Evolutionary conservation across 192 early-diverging fungal genomes (phyloP), one percentile per base, ranked within the genome.

Genomic region (Coemansia sp.): DNA sequence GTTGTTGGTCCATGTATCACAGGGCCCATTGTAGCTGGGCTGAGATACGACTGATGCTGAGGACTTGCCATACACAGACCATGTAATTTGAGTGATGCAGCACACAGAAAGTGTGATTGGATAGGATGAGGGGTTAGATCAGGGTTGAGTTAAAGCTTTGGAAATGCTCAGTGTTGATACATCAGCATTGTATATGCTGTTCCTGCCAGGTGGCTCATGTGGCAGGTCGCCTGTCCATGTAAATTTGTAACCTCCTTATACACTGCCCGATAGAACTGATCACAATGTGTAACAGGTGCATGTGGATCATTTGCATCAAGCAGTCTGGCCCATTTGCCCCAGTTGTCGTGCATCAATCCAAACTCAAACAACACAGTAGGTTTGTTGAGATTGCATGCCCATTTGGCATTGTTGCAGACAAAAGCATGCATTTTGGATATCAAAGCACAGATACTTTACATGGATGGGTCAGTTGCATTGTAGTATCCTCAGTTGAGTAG

Each of bases 181-280:
- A 53, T 89, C 88, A 0, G 68, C 68, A 62, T 89, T 78, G 39
- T 87, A 89, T 10, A 89, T 76, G 73, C 81, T 75, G 69, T 88
- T 86, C 88, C 88, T 88, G 22, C 88, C 86, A 17, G 75, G 75
- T 35, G 70, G 70, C 65, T 86, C 85, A 60, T 86, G 85, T 2
- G 83, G 84, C 38, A 85, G 85, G 49, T 86, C 84, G 55, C 87
- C 85, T 23, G 75, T 72, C 83, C 84, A 88, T 43, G 41, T 61
- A 21, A 72, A 11, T 4, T 1, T n/a, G 61, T 58, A 12, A 66
- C 50, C 54, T 47, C 9, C n/a, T 70, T 60, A 24, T 68, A 56
- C 5, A 90, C 67, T 5, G 73, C 72, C 8, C 51, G 55, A 56
- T 81, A 90, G 64, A 81, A 90, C 54, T 38, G 63, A 61, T 88